phyloP scores from a whole-genome alignment of 139 green algal genomes.

The Chlorella sp. region DNA sequence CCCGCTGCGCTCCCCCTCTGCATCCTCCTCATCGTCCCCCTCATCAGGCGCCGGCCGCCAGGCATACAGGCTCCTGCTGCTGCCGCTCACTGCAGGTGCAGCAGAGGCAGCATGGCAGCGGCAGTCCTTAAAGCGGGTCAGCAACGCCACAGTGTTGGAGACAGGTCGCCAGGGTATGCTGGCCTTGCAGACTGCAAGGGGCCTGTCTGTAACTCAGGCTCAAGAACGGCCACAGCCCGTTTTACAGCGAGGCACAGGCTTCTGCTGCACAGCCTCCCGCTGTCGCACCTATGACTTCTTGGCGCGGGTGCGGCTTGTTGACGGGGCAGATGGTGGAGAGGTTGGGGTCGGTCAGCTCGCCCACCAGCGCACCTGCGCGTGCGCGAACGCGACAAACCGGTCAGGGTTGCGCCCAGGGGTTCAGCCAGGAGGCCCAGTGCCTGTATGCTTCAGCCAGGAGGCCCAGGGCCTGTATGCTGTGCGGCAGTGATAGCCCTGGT shows the following conservation, averaged over 20 bases:
- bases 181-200: too few species aligned
- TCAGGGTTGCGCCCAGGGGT: too few species aligned
- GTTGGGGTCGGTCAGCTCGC: constrained; percentile 76
- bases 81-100: constrained; percentile 33
- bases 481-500: too few species aligned
- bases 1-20: neutral
- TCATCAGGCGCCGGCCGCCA: constrained; percentile 38
- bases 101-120: neutral
- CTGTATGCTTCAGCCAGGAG: too few species aligned
- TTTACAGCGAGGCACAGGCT: too few species aligned
- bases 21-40: constrained; percentile 8
- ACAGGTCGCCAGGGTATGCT: too few species aligned
- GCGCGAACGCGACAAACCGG: too few species aligned
- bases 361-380: constrained; percentile 52
- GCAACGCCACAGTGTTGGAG: neutral
- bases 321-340: constrained; percentile 87
- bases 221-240: too few species aligned
- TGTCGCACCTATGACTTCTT: constrained; percentile 66
- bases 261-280: too few species aligned
- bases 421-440: too few species aligned
- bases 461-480: too few species aligned
- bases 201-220: too few species aligned
- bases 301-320: constrained; percentile 83
- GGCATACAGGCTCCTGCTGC: constrained; percentile 51
- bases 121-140: neutral